Percentiles rank a stretch among this genome's conserved stretches.
Evolutionary conservation across 2,329 filamentous ascomycete genomes (phyloP).

Genomic region (Microsporum canis): DNA sequence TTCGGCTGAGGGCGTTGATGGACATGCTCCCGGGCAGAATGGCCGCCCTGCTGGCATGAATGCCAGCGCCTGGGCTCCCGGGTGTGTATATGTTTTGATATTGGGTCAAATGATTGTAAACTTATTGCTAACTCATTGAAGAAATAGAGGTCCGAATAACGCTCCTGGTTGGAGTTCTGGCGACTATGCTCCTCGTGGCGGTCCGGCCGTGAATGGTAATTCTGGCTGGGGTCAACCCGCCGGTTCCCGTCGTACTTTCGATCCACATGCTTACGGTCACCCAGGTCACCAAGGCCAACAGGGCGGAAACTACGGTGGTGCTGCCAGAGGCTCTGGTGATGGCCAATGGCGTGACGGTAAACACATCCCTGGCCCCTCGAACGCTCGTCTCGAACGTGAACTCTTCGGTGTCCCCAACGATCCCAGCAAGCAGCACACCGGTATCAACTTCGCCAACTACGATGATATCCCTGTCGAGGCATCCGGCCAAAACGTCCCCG

Average conservation of each 20-base stretch:
- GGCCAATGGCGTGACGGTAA: conserved; percentile 96
- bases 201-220: conserved; percentile 29
- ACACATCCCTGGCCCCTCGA: conserved; percentile 80
- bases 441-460: conserved; percentile 99
- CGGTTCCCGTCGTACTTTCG: conserved; percentile 39
- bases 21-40: conserved; percentile 21
- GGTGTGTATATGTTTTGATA: conserved; percentile 12
- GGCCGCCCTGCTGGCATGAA: conserved; percentile 16
- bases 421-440: conserved; percentile 87
- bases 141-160: conserved; percentile 12
- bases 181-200: conserved; percentile 12
- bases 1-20: conserved; percentile 30
- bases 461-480: conserved; percentile 98
- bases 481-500: conserved; percentile 84
- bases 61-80: conserved; percentile 25
- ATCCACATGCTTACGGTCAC: conserved; percentile 52
- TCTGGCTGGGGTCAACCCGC: conserved; percentile 25
- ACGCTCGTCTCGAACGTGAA: conserved; percentile 84
- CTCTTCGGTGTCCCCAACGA: conserved; percentile 88
- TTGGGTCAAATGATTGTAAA: conserved; percentile 8
- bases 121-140: conserved; percentile 15
- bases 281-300: conserved; percentile 37
- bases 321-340: conserved; percentile 75
- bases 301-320: conserved; percentile 31
- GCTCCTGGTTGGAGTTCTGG: conserved; percentile 12